Conservation (phyloP, 2,329 filamentous ascomycete species). For the Didymellaceae sp. region DNA sequence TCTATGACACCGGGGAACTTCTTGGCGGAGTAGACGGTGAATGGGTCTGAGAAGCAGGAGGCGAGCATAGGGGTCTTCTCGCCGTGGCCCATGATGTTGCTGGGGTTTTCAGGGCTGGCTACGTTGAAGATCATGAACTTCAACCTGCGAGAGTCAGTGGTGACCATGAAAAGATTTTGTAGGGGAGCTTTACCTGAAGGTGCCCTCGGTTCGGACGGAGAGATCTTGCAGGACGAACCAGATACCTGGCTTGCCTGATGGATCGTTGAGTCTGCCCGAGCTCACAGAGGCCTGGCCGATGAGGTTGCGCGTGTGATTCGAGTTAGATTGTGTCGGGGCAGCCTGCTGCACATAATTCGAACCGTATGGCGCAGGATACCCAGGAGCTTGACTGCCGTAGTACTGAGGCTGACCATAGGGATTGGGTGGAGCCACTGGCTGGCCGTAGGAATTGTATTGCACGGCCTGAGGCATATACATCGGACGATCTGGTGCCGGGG, state of each 20-base stretch:
- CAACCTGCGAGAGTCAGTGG: conserved; percentile 53
- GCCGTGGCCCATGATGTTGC: conserved; percentile 72
- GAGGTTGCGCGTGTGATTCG: conserved; percentile 86
- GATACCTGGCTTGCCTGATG: conserved; percentile 80
- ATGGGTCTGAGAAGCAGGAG: conserved; percentile 83
- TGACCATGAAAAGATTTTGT: background rate
- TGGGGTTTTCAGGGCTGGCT: conserved; percentile 59
- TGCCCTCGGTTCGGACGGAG: conserved; percentile 90
- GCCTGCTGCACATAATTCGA: conserved; percentile 20
- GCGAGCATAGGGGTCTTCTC: conserved; percentile 79
- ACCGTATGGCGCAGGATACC: conserved; percentile 17
- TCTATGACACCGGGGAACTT: conserved; percentile 98
- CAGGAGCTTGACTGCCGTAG: conserved; percentile 26
- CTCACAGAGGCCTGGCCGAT: conserved; percentile 92
- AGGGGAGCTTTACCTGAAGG: conserved; percentile 73
- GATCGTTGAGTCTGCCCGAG: conserved; percentile 82
- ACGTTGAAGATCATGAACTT: conserved; percentile 87
- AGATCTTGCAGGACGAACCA: conserved; percentile 98
- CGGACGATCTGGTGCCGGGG: conserved; percentile 55
- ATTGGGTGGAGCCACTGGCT: conserved; percentile 27
- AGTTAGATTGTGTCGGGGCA: conserved; percentile 51
- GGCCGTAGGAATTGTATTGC: conserved; percentile 51
- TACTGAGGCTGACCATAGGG: conserved; percentile 16
- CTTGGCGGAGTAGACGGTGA: conserved; percentile 95
- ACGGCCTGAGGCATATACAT: conserved; percentile 32